Evolutionary conservation across 139 green algal species (phyloP), one percentile per base, ranked within the genome.

Genomic region (Coccomyxa sp.): DNA sequence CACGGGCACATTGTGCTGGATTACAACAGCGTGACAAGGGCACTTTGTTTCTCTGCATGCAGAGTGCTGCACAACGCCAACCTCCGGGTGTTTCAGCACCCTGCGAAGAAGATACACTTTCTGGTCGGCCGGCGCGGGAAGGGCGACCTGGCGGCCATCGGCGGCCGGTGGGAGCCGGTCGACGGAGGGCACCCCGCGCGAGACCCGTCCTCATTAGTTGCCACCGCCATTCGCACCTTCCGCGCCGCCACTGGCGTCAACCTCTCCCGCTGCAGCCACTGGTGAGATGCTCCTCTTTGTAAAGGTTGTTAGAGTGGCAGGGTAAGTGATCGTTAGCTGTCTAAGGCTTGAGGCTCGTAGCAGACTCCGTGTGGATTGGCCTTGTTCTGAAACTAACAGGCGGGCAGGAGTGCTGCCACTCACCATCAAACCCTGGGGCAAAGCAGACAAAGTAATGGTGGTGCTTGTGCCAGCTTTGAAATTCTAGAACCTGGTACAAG

Each of bases 191-290:
- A 92, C 81, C 91, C 91, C 9, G 86, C 83, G 1, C 12, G 27
- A 0, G 88, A 91, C 84, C 88, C 87, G 0, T 15, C 21, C 7
- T 84, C 79, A 0, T 87, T 94, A 4, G 58, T 90, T 18, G 74
- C 75, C 66, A 93, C 91, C 13, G 91, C 91, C 0, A 57, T 76
- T 51, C 90, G 91, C 38, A 88, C 85, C 38, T 91, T 94, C 80
- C 80, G 82, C 51, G 82, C 81, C 0, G 78, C 83, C 28, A 91
- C 85, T 0, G 90, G 90, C 10, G 38, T 91, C 67, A 88, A 93
- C 82, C 83, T 93, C 21, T 87, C 85, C 13, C 27, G 25, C 16
- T 90, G 87, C 81, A 85, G 38, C 0, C 84, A 88, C 75, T 87
- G 85, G 88, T 90, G 76, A 28, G 86, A 13, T 28, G 51, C 25